phyloP scores from a whole-genome alignment of 768 basidiomycete species.

The Tylopilus intermedius region DNA sequence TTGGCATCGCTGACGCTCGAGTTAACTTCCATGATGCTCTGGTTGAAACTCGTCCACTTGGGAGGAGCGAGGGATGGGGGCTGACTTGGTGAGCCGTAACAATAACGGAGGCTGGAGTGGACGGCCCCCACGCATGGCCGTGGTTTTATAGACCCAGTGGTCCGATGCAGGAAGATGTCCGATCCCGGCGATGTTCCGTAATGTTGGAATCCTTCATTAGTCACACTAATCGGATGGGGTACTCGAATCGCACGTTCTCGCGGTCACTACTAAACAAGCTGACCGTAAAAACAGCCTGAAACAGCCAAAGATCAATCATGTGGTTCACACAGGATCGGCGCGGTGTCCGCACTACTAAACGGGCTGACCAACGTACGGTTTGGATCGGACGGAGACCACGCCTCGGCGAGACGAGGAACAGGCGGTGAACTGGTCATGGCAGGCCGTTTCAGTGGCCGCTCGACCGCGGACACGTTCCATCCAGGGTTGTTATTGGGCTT shows the following conservation, averaged over 20 bases:
- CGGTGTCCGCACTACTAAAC: conserved; percentile 16
- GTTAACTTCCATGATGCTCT: conserved; percentile 9
- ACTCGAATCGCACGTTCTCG: not conserved
- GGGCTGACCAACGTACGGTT: conserved; percentile 1
- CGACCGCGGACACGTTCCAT: conserved; percentile 5
- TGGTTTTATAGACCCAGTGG: conserved; percentile 17
- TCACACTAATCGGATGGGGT: not conserved
- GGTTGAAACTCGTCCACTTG: conserved; percentile 1
- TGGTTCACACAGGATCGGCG: not conserved
- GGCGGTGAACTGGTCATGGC: not conserved
- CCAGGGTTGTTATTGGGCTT: conserved; percentile 1
- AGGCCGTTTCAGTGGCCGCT: not conserved
- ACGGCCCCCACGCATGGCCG: not conserved
- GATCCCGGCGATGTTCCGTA: not conserved
- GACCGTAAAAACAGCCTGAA: conserved; percentile 1
- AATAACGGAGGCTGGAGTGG: not conserved
- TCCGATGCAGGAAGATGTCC: not conserved
- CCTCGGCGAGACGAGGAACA: not conserved
- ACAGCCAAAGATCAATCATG: not conserved
- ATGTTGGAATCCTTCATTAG: not conserved
- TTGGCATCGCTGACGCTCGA: conserved; percentile 9
- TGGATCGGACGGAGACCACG: not conserved
- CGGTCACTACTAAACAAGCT: conserved; percentile 20
- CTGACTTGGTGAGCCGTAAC: not conserved
- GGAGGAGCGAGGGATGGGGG: not conserved